These are phyloP conservation scores for Bertia moriformis DNA, from an alignment of 2,329 filamentous ascomycete species.

Conservation along the genomic window DNA sequence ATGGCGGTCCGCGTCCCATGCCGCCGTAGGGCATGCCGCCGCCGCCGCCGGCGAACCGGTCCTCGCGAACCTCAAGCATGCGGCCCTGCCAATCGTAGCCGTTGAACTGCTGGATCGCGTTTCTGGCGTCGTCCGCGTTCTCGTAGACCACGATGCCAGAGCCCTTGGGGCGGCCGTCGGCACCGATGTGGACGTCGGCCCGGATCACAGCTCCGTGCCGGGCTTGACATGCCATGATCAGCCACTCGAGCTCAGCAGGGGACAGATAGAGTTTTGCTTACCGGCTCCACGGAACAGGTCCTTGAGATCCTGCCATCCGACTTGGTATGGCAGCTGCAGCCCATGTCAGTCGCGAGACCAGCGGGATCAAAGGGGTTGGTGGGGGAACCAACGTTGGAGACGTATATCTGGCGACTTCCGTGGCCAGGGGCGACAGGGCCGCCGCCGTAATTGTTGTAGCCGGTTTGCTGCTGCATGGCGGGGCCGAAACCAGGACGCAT, in stretches of 20 bases:
- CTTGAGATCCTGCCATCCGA: conserved; percentile 98
- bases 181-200: conserved; percentile 84
- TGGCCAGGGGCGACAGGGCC: conserved; percentile 32
- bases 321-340: conserved; percentile 78
- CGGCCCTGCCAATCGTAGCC: conserved; percentile 98
- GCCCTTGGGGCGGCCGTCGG: conserved; percentile 85
- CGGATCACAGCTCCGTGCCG: conserved; percentile 71
- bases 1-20: conserved; percentile 8
- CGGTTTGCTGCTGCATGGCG: too few relatives aligned
- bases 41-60: conserved; percentile 65
- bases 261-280: conserved; percentile 33
- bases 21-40: conserved; percentile 16
- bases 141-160: conserved; percentile 97
- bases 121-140: conserved; percentile 82
- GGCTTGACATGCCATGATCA: conserved; percentile 16
- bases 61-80: conserved; percentile 83
- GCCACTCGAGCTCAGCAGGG: conserved; percentile 4
- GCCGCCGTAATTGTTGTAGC: too few relatives aligned
- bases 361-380: conserved; percentile 6
- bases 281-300: conserved; percentile 96
- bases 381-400: conserved; percentile 77
- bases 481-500: neutral
- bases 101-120: conserved; percentile 93
- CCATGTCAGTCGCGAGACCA: conserved; percentile 11
- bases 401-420: conserved; percentile 81